Conservation (phyloP, 352 stramenopile genomes). For the Ophiocytium majus region DNA sequence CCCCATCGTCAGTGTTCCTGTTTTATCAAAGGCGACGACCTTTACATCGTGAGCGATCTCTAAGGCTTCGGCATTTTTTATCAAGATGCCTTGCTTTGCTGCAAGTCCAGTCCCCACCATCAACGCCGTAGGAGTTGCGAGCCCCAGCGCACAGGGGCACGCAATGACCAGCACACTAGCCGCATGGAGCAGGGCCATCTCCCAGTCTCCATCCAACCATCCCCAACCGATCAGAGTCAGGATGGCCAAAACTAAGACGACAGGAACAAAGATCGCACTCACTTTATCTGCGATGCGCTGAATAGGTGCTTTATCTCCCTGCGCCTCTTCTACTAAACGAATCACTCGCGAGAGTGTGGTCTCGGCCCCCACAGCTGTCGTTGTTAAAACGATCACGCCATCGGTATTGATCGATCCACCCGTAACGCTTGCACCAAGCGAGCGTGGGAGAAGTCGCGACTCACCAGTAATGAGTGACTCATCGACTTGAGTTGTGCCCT, state of each 20-base stretch:
- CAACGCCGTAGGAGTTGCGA: conserved; percentile 95
- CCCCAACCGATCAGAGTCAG: conserved; percentile 94
- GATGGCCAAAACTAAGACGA: conserved; percentile 89
- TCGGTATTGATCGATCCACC: conserved; percentile 6
- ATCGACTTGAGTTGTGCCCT: not conserved
- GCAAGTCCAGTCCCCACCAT: conserved; percentile 97
- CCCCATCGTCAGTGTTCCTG: conserved; percentile 78
- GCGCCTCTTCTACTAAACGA: conserved; percentile 90
- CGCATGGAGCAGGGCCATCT: conserved; percentile 53
- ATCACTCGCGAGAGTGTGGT: not conserved
- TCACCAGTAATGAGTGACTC: not conserved
- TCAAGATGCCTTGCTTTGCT: conserved; percentile 91
- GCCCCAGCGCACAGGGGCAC: conserved; percentile 95
- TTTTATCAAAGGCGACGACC: conserved; percentile 99
- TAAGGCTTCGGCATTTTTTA: conserved; percentile 84
- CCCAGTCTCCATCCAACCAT: not conserved
- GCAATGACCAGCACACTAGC: conserved; percentile 93
- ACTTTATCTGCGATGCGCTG: conserved; percentile 92
- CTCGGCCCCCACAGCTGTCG: not conserved
- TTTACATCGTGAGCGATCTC: conserved; percentile 65
- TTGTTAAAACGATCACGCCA: not conserved
- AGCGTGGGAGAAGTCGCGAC: not conserved
- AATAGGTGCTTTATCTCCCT: conserved; percentile 97
- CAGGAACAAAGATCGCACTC: conserved; percentile 89
- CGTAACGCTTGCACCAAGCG: not conserved